phyloP scores from a whole-genome alignment of 345 rosid species.

The Punica granatum region DNA sequence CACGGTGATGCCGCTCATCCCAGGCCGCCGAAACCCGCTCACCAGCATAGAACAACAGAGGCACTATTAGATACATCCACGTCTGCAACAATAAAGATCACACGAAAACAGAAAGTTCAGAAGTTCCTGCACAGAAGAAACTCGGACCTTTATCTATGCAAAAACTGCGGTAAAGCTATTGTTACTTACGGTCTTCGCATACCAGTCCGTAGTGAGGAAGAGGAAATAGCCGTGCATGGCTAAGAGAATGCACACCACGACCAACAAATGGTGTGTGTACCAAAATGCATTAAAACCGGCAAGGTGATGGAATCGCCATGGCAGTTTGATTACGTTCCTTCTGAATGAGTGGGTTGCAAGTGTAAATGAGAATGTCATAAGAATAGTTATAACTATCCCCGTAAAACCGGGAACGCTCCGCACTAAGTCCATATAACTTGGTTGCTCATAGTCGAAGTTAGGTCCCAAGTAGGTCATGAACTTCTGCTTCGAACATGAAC shows the following conservation, averaged over 20 bases:
- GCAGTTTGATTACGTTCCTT: slow-evolving; percentile 57
- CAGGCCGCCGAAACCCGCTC: slow-evolving; percentile 50
- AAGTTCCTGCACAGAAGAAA: neutral
- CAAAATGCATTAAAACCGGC: slow-evolving; percentile 95
- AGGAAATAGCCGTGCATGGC: slow-evolving; percentile 75
- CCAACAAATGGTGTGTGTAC: slow-evolving; percentile 90
- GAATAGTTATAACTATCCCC: slow-evolving; percentile 46
- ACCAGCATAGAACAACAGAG: slow-evolving; percentile 46
- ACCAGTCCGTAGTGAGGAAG: slow-evolving; percentile 58
- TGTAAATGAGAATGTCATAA: slow-evolving; percentile 63
- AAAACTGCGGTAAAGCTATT: too few relatives aligned
- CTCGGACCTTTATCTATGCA: slow-evolving; percentile 58
- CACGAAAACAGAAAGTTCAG: slow-evolving; percentile 12
- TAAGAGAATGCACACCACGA: slow-evolving; percentile 53
- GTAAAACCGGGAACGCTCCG: slow-evolving; percentile 45
- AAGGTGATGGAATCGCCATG: slow-evolving; percentile 49
- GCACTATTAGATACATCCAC: slow-evolving; percentile 70
- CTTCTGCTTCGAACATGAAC: slow-evolving; percentile 28
- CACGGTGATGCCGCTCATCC: slow-evolving; percentile 51
- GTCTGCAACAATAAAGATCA: slow-evolving; percentile 41
- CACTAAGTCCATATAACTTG: slow-evolving; percentile 49
- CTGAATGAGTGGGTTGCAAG: slow-evolving; percentile 65
- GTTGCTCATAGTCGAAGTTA: slow-evolving; percentile 43
- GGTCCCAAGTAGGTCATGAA: slow-evolving; percentile 45
- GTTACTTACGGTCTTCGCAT: slow-evolving; percentile 16